Conservation (phyloP, 2,329 filamentous ascomycete species). For the Alternaria arborescens region DNA sequence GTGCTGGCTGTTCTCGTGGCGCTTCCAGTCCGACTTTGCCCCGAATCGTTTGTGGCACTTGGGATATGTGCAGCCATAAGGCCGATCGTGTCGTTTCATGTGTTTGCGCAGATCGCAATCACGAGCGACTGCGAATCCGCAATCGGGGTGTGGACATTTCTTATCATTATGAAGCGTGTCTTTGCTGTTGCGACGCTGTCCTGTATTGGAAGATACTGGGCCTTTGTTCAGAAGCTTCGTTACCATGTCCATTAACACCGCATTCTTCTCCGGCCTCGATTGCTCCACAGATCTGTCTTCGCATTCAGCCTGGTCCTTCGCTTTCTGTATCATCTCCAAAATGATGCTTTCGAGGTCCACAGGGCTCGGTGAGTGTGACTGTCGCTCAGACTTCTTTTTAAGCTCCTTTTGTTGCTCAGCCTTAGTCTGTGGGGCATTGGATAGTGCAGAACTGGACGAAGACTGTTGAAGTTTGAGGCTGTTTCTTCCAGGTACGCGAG, state of each 20-base stretch:
- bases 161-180: conserved; percentile 19
- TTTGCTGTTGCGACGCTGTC: conserved; percentile 24
- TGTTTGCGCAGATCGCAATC: conserved; percentile 70
- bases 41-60: conserved; percentile 78
- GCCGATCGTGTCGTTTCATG: conserved; percentile 78
- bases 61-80: conserved; percentile 81
- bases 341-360: conserved; percentile 37
- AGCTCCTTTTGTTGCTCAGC: conserved; percentile 42
- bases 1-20: conserved; percentile 85
- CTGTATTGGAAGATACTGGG: conserved; percentile 15
- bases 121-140: conserved; percentile 35
- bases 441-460: conserved; percentile 1
- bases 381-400: conserved; percentile 33
- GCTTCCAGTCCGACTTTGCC: conserved; percentile 95
- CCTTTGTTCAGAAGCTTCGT: conserved; percentile 38
- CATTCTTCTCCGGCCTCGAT: conserved; percentile 16
- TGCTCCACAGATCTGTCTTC: background rate
- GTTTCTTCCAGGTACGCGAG: background rate
- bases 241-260: conserved; percentile 36
- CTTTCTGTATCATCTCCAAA: conserved; percentile 25
- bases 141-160: conserved; percentile 28
- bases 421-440: conserved; percentile 39
- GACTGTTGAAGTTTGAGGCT: background rate
- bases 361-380: conserved; percentile 22
- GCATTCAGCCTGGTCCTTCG: conserved; percentile 2